Conservation (phyloP, 2,329 filamentous ascomycete species). For the Dryadomyces quercus-mongolicae region DNA sequence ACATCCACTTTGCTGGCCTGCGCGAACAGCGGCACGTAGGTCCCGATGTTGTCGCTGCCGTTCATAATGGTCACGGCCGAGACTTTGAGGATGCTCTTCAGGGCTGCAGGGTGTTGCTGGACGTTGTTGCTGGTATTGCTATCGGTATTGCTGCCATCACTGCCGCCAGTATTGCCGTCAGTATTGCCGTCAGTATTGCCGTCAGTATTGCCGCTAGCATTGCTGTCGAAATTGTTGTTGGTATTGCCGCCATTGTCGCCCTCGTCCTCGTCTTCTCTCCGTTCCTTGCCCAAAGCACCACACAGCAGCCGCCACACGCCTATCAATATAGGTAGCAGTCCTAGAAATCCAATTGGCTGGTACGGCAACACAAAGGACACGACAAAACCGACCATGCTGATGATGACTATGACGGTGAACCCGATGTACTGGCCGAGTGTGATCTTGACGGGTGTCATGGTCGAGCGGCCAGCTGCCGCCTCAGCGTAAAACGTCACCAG, state of each 20-base stretch:
- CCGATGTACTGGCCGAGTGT: constrained; percentile 18
- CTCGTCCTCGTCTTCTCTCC: no score
- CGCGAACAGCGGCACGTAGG: constrained; percentile 22
- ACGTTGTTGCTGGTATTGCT: no score
- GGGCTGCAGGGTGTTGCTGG: no score
- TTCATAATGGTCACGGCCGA: constrained; percentile 21
- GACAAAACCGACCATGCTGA: constrained; percentile 23
- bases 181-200: no score
- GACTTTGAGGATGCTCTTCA: constrained; percentile 16
- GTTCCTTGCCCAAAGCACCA: constrained; percentile 6
- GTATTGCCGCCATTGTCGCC: no score
- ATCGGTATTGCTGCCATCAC: constrained; percentile 5
- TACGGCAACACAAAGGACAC: constrained; percentile 19
- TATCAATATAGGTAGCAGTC: constrained; percentile 20
- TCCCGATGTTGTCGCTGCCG: constrained; percentile 23
- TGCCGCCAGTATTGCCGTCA: background rate
- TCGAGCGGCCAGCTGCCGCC: constrained; percentile 15
- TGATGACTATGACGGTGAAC: constrained; percentile 20
- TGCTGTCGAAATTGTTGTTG: no score
- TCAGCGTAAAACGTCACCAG: constrained; percentile 25
- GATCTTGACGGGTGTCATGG: constrained; percentile 14
- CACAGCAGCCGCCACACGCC: constrained; percentile 18
- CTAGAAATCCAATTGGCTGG: constrained; percentile 23
- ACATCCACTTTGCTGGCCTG: constrained; percentile 20
- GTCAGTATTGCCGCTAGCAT: no score